Evolutionary conservation across 2,329 filamentous ascomycete genomes (phyloP).

Genomic region (Mycosphaerella sp.): DNA sequence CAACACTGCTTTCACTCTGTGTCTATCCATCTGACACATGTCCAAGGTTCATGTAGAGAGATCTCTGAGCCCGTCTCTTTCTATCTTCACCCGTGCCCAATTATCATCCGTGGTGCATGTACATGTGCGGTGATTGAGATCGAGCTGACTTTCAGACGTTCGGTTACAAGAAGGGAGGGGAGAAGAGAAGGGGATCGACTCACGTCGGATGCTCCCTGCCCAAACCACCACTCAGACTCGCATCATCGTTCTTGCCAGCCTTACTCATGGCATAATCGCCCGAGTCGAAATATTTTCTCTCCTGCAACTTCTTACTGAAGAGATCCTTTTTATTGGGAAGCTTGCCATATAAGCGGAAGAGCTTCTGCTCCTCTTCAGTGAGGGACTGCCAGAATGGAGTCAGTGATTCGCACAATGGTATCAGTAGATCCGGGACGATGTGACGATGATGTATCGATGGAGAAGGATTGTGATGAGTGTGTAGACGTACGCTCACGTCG

Average conservation of each 20-base stretch:
- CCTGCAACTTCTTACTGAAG: slow-evolving; percentile 97
- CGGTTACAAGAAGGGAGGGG: too few species aligned
- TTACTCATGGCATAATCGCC: slow-evolving; percentile 93
- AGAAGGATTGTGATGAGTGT: neutral
- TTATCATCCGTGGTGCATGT: too few species aligned
- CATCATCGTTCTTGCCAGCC: slow-evolving; percentile 91
- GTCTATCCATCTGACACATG: too few species aligned
- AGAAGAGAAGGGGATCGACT: slow-evolving; percentile 42
- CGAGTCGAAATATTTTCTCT: slow-evolving; percentile 96
- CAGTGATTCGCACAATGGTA: slow-evolving; percentile 9
- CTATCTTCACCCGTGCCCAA: too few species aligned
- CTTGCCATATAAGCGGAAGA: slow-evolving; percentile 97
- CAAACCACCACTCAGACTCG: slow-evolving; percentile 69
- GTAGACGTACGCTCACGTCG: slow-evolving; percentile 74
- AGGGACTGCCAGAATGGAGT: slow-evolving; percentile 49
- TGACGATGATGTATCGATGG: neutral
- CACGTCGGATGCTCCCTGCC: slow-evolving; percentile 80
- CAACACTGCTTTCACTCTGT: too few species aligned
- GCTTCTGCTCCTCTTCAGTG: slow-evolving; percentile 87
- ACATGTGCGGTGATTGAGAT: too few species aligned
- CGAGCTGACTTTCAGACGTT: too few species aligned
- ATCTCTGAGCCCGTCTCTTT: too few species aligned
- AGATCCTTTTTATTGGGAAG: slow-evolving; percentile 93
- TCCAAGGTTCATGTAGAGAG: too few species aligned
- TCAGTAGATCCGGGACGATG: slow-evolving; percentile 6